Base-by-base conservation (phyloP, 305 asterid genomes). In the Fraxinus sp. region DNA sequence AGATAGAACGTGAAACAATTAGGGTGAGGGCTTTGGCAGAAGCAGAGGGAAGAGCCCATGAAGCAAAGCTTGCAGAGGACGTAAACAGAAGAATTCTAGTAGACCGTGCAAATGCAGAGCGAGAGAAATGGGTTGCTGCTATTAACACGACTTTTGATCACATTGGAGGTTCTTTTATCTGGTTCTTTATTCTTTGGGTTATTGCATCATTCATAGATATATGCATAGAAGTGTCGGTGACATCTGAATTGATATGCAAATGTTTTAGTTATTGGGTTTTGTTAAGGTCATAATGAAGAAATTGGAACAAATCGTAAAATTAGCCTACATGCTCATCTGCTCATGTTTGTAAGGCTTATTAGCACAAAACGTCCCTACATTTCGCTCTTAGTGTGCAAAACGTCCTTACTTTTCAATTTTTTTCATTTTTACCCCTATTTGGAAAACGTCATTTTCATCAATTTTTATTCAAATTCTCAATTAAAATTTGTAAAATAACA, bases 1-100 rank as follows among this genome's bases (percentile, higher is more conserved):
- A 90, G 85, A 92, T 93, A 84, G 98, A 93, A 62, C 97, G 95
- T 78, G 99, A 96, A 85, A 96, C 98, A 66, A 91, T 93, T 83
- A 91, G 89, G 89, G 91, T 89, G 81, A 90, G 86, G 77, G 91
- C 95, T 79, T 62, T 94, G 94, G 95, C 98, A 35, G 98, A 94
- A 86, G 99, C 99, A 32, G 99, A 94, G 87, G 99, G 97, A 83
- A 89, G 97, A 84, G 99, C 98, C 82, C 99, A 91, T 89, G 99
- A 96, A 90, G 97, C 97, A 79, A 94, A 88, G 88, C 97, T 96
- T 82, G 95, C 95, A 71, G 99, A 96, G 89, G 98, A 96, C 79
- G 97, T 96, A 83, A 93, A 91, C 82, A 91, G 89, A 85, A 81
- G 99, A 78, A 88, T 93, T 90, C 89, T 94, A 75, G 81, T 94